These are phyloP conservation scores for Trichophaea hybrida DNA, from an alignment of 2,329 filamentous ascomycete genomes.

Conservation along the genomic window DNA sequence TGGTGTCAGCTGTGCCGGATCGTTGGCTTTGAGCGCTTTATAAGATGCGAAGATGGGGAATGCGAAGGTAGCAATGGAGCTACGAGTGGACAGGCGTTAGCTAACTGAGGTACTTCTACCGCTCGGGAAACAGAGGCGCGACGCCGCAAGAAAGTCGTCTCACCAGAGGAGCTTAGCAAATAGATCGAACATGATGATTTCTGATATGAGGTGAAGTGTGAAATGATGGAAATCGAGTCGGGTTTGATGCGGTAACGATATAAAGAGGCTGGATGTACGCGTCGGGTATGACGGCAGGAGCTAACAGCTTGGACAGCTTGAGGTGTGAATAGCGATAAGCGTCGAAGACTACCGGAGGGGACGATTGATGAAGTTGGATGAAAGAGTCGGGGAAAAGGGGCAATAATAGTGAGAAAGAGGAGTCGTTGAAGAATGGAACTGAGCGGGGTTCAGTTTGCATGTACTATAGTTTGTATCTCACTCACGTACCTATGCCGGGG, in stretches of 20 bases:
- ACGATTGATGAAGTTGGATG: too few relatives aligned
- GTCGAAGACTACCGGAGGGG: too few relatives aligned
- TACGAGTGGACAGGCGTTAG: slow-evolving; percentile 31
- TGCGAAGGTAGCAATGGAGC: slow-evolving; percentile 74
- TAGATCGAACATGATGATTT: slow-evolving; percentile 54
- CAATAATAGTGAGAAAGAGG: too few relatives aligned
- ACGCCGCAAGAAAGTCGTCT: slow-evolving; percentile 29
- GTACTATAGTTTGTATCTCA: background rate
- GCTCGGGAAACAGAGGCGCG: too few relatives aligned
- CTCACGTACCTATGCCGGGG: too few relatives aligned
- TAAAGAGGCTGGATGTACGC: too few relatives aligned
- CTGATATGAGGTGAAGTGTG: background rate
- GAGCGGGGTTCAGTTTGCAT: background rate
- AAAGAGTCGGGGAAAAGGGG: too few relatives aligned
- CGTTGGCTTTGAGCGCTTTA: slow-evolving; percentile 86
- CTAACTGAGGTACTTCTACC: background rate
- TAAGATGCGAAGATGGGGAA: slow-evolving; percentile 95
- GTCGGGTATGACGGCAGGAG: too few relatives aligned
- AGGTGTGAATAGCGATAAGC: too few relatives aligned
- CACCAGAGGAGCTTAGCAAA: slow-evolving; percentile 66
- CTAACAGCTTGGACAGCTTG: too few relatives aligned
- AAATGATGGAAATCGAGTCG: background rate
- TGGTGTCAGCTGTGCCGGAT: slow-evolving; percentile 78
- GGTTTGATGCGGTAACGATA: too few relatives aligned
- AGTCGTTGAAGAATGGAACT: too few relatives aligned